phyloP scores from a whole-genome alignment of 192 early-diverging fungal species.

The Paraglomus occultum region DNA sequence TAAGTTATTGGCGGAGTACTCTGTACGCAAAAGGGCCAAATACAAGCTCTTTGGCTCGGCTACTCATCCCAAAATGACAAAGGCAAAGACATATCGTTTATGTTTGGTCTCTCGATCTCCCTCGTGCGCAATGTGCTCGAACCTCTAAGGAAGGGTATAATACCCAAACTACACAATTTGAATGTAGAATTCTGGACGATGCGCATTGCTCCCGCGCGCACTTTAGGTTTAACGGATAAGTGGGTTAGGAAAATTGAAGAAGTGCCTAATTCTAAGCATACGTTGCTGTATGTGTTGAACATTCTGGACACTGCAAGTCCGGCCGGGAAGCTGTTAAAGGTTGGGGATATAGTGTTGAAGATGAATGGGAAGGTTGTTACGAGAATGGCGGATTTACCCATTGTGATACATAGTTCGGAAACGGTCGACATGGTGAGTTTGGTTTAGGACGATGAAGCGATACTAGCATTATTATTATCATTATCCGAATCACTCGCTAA shows the following conservation, averaged over 20 bases:
- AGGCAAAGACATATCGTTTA: conserved; percentile 62
- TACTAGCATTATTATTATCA: neutral
- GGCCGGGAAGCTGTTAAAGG: conserved; percentile 53
- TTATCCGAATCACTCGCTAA: neutral
- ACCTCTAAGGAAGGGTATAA: conserved; percentile 46
- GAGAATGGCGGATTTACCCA: conserved; percentile 57
- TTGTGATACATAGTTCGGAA: conserved; percentile 45
- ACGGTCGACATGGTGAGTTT: conserved; percentile 51
- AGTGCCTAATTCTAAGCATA: conserved; percentile 47
- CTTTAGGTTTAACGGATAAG: conserved; percentile 54
- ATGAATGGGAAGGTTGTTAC: conserved; percentile 64
- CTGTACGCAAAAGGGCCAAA: conserved; percentile 52
- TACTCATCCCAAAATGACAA: conserved; percentile 70
- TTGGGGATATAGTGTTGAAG: conserved; percentile 67
- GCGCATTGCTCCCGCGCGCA: conserved; percentile 58
- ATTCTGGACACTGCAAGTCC: conserved; percentile 56
- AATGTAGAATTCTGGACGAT: conserved; percentile 63
- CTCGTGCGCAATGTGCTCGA: conserved; percentile 50
- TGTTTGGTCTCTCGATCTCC: conserved; percentile 55
- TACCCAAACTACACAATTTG: conserved; percentile 53
- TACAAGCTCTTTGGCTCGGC: conserved; percentile 65
- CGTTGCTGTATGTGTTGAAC: conserved; percentile 56
- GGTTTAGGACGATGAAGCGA: neutral
- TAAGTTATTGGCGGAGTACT: conserved; percentile 52
- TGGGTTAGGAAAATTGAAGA: conserved; percentile 60